phyloP scores from a whole-genome alignment of 2,329 filamentous ascomycete species.

The Pseudofabraea citricarpa region DNA sequence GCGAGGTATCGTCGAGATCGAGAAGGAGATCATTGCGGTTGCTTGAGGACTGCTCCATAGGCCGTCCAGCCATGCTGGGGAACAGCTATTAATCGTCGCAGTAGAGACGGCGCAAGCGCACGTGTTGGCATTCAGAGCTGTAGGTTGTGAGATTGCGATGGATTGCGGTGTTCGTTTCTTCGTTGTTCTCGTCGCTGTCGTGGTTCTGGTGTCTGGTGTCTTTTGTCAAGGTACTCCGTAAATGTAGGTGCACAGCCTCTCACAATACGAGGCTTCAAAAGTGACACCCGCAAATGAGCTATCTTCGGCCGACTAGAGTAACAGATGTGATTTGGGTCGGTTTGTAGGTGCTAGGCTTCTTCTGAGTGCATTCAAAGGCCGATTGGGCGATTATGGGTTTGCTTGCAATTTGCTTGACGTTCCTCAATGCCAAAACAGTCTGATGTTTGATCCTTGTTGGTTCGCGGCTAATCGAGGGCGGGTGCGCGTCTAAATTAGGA shows the following conservation, averaged over 20 bases:
- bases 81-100: conserved; percentile 22
- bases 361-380: no score
- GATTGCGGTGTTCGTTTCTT: no score
- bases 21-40: conserved; percentile 58
- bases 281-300: not conserved
- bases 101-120: conserved; percentile 13
- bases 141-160: conserved; percentile 3
- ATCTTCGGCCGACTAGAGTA: no score
- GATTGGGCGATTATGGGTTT: no score
- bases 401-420: no score
- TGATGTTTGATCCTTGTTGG: no score
- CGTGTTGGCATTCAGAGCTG: not conserved
- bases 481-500: no score
- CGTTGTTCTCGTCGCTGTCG: not conserved
- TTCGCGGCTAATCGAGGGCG: no score
- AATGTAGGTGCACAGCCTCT: conserved; percentile 14
- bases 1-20: conserved; percentile 67
- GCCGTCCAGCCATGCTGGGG: conserved; percentile 56
- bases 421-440: no score
- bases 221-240: no score
- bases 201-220: conserved; percentile 2
- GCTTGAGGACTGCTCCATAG: conserved; percentile 44
- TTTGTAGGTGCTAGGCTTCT: no score
- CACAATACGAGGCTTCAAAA: conserved; percentile 4
- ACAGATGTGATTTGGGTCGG: no score